Evolutionary conservation across 257 asterid species (phyloP), one percentile per base, ranked within the genome.

Genomic region (Solanum boliviense): DNA sequence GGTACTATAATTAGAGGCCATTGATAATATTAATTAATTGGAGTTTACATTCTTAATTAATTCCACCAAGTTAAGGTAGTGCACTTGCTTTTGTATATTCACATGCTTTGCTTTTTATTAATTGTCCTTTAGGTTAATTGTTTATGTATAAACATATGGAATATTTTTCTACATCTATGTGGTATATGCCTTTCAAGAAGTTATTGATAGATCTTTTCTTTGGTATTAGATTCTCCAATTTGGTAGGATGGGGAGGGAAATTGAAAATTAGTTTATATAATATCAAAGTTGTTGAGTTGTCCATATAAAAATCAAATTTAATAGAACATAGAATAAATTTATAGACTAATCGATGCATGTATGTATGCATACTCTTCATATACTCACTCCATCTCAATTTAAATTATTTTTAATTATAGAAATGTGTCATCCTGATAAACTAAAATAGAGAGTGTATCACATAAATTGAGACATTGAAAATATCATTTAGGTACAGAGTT

Each of bases 171-270:
- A 86, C 86, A 84, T 75, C 83, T 5, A 29, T 81, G 41, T 46
- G 88, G 89, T 84, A 90, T 88, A 68, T 90, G 81, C 88, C 41
- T 62, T 5, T 76, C 83, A 9, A 81, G 18, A 81, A 46, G 39
- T 81, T 46, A 46, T 46, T 81, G 41, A 46, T 23, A 38, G 27
- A 75, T 72, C 86, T 60, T 27, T 18, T 73, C 83, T 79, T 85
- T 84, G 89, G 92, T 34, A 82, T 89, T 91, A 35, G 91, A 91
- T 91, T 85, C 91, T 86, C 89, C 91, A 81, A 83, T 41, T 74
- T 62, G 90, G 34, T 83, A 73, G 91, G 87, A 52, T 79, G 39
- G 31, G 67, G 85, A 15, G 38, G 67, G 39, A 29, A 16, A 79
- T 44, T 79, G 25, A 23, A 27, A n/a, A 44, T 25, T 44, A 25